phyloP scores from a whole-genome alignment of 2,329 filamentous ascomycete genomes.

The Fusarium pininemorale region DNA sequence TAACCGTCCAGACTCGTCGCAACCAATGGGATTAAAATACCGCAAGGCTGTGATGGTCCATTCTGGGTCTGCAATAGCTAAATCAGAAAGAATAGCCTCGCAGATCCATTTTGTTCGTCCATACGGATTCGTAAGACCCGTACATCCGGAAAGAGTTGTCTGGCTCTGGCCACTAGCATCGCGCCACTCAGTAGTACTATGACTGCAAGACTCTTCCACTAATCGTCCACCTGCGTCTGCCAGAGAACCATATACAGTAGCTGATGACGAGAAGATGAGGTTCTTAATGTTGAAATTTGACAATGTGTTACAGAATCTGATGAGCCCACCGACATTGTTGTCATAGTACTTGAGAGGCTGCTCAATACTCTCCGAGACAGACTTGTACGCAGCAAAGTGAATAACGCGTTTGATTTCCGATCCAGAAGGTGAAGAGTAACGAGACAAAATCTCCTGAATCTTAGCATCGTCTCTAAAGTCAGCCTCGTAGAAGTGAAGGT shows the following conservation, averaged over 20 bases:
- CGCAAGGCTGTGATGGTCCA: constrained; percentile 71
- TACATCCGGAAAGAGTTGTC: background rate
- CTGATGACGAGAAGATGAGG: constrained; percentile 74
- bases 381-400: constrained; percentile 75
- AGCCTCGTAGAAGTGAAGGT: constrained; percentile 5
- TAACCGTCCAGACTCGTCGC: constrained; percentile 69
- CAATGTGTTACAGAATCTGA: constrained; percentile 61
- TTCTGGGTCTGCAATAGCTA: constrained; percentile 66
- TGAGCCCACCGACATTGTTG: constrained; percentile 72
- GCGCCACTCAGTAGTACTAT: constrained; percentile 56
- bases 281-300: constrained; percentile 61
- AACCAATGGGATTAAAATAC: constrained; percentile 76
- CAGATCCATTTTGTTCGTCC: constrained; percentile 74
- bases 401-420: constrained; percentile 59
- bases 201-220: constrained; percentile 44
- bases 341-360: constrained; percentile 70
- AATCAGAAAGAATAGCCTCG: constrained; percentile 71
- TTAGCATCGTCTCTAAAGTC: background rate
- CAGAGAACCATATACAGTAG: constrained; percentile 70
- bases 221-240: constrained; percentile 53
- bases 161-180: background rate
- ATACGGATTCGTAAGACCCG: constrained; percentile 53
- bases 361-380: constrained; percentile 70
- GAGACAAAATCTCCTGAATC: background rate
- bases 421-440: background rate